These are phyloP conservation scores for Daldinia vernicosa DNA, from an alignment of 495 filamentous ascomycete species.

Conservation along the genomic window DNA sequence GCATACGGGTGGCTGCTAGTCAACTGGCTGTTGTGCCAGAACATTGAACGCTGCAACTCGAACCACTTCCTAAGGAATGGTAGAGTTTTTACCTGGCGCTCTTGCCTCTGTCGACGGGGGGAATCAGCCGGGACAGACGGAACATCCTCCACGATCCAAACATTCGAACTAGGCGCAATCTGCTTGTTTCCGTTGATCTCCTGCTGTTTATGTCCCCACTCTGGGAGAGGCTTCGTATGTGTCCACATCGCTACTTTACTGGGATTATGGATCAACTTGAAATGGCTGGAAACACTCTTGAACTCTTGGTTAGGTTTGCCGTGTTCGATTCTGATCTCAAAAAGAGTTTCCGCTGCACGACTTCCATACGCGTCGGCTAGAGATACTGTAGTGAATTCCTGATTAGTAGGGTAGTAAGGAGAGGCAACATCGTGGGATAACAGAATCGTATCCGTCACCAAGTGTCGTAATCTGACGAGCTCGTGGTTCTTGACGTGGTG, in stretches of 20 bases:
- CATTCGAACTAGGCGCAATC: slow-evolving; percentile 83
- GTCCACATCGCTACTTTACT: slow-evolving; percentile 99
- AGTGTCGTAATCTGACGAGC: slow-evolving; percentile 84
- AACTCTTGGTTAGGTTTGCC: slow-evolving; percentile 85
- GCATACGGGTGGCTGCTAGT: slow-evolving; percentile 97
- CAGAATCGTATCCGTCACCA: slow-evolving; percentile 86
- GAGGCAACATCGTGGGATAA: slow-evolving; percentile 99
- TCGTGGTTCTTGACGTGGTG: slow-evolving; percentile 84
- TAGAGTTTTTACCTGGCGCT: slow-evolving; percentile 78
- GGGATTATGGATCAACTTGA: slow-evolving; percentile 93
- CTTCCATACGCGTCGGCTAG: slow-evolving; percentile 76
- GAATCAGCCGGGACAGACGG: slow-evolving; percentile 75
- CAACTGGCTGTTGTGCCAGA: slow-evolving; percentile 97
- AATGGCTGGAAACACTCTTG: slow-evolving; percentile 86
- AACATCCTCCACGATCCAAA: slow-evolving; percentile 94
- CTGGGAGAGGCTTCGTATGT: slow-evolving; percentile 88
- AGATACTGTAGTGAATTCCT: slow-evolving; percentile 91
- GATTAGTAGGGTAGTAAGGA: slow-evolving; percentile 95
- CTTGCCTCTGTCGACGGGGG: slow-evolving; percentile 73
- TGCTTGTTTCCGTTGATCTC: slow-evolving; percentile 99
- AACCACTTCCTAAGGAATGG: slow-evolving; percentile 95
- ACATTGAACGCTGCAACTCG: slow-evolving; percentile 97
- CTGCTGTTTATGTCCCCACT: slow-evolving; percentile 96
- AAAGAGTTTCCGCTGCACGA: slow-evolving; percentile 88
- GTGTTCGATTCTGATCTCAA: slow-evolving; percentile 90